Evolutionary conservation across 352 stramenopile genomes (phyloP).

Genomic region (Phytopythium montanum): DNA sequence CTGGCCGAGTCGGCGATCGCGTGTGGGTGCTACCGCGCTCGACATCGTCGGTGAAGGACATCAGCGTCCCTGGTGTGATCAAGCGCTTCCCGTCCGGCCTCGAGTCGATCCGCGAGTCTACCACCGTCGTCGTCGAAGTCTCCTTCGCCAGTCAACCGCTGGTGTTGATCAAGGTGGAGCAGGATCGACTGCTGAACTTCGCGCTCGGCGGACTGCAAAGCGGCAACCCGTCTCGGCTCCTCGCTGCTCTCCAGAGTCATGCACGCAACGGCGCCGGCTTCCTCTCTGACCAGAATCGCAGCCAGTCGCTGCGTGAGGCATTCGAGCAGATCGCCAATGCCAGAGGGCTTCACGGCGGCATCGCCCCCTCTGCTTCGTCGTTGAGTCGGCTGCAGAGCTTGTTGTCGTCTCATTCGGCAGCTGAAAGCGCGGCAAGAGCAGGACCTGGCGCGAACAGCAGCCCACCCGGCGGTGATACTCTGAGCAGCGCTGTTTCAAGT

Average conservation of each 20-base stretch:
- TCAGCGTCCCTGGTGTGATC: slow-evolving; percentile 57
- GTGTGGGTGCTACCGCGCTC: slow-evolving; percentile 57
- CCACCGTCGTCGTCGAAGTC: slow-evolving; percentile 48
- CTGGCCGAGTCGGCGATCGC: slow-evolving; percentile 50
- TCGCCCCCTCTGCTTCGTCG: not conserved
- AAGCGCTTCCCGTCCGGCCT: slow-evolving; percentile 55
- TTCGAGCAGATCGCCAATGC: not conserved
- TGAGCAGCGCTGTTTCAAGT: not conserved
- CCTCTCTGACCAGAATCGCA: not conserved
- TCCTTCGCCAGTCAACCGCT: slow-evolving; percentile 35
- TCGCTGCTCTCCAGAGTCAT: slow-evolving; percentile 52
- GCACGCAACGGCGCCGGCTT: slow-evolving; percentile 12
- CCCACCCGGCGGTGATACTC: not conserved
- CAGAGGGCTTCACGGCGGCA: not conserved
- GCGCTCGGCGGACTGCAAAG: slow-evolving; percentile 17
- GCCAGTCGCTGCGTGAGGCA: slow-evolving; percentile 2
- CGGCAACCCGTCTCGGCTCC: slow-evolving; percentile 38
- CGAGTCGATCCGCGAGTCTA: slow-evolving; percentile 40
- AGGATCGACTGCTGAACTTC: slow-evolving; percentile 63
- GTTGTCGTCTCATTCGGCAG: not conserved
- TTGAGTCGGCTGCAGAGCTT: not conserved
- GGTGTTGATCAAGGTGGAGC: slow-evolving; percentile 48
- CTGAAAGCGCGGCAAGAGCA: not conserved
- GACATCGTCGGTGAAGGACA: slow-evolving; percentile 21
- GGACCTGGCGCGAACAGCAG: not conserved